Conservation (phyloP, 2,329 filamentous ascomycete species). For the Coniochaeta sp. region DNA sequence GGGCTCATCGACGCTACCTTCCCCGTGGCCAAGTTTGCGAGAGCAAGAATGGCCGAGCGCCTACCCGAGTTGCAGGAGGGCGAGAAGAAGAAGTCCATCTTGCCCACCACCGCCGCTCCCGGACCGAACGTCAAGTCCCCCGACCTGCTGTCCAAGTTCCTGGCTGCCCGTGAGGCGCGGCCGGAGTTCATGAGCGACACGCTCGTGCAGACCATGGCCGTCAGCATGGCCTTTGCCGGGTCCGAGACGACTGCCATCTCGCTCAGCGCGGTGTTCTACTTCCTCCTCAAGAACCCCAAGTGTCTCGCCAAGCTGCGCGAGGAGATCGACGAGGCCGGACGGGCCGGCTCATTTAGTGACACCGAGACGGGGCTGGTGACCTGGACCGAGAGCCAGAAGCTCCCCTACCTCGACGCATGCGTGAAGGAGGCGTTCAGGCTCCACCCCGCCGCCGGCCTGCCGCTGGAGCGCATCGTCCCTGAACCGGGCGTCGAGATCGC, state of each 20-base stretch:
- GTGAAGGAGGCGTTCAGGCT: constrained; percentile 73
- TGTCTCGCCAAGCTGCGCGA: constrained; percentile 47
- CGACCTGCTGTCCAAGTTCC: constrained; percentile 67
- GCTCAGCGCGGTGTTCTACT: constrained; percentile 66
- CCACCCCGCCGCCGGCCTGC: constrained; percentile 66
- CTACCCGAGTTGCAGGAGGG: constrained; percentile 37
- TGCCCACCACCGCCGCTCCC: constrained; percentile 31
- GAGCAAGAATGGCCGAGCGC: constrained; percentile 59
- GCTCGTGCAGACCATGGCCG: constrained; percentile 63
- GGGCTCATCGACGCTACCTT: constrained; percentile 63
- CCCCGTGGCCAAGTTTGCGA: constrained; percentile 66
- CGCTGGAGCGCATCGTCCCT: constrained; percentile 68
- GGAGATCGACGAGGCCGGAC: constrained; percentile 56
- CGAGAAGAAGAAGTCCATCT: constrained; percentile 24
- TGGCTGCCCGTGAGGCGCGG: constrained; percentile 58
- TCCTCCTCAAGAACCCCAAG: constrained; percentile 56
- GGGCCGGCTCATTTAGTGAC: constrained; percentile 42
- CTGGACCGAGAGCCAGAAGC: constrained; percentile 61
- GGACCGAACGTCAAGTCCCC: constrained; percentile 31
- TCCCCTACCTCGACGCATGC: constrained; percentile 71
- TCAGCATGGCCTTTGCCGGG: constrained; percentile 68
- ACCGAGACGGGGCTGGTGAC: constrained; percentile 54
- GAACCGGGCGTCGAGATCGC: constrained; percentile 55
- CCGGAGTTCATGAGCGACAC: constrained; percentile 66
- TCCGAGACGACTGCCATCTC: constrained; percentile 76